phyloP scores from a whole-genome alignment of 352 stramenopile genomes.

The Globisporangium rhizosaccharum region DNA sequence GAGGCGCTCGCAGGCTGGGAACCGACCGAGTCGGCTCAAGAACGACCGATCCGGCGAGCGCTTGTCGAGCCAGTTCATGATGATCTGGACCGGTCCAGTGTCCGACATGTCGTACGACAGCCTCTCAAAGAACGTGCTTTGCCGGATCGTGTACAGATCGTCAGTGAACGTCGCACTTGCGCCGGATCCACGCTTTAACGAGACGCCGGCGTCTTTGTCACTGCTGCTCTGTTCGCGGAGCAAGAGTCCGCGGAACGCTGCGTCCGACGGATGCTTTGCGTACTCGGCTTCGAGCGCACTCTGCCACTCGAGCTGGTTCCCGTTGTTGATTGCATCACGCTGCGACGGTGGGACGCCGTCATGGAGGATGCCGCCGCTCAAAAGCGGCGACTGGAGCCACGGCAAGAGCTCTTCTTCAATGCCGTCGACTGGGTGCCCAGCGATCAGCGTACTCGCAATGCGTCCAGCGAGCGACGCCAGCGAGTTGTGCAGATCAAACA shows the following conservation, averaged over 20 bases:
- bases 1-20: slow-evolving; percentile 60
- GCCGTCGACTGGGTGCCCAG: slow-evolving; percentile 63
- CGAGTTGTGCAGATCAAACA: slow-evolving; percentile 78
- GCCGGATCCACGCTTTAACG: slow-evolving; percentile 2
- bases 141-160: slow-evolving; percentile 21
- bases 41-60: slow-evolving; percentile 70
- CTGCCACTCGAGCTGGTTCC: slow-evolving; percentile 7
- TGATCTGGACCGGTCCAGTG: slow-evolving; percentile 39
- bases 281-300: slow-evolving; percentile 12
- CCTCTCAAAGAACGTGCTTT: slow-evolving; percentile 47
- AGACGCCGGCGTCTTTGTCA: not conserved
- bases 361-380: slow-evolving; percentile 59
- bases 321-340: not conserved
- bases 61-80: slow-evolving; percentile 76
- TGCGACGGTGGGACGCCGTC: slow-evolving; percentile 1
- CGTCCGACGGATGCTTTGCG: slow-evolving; percentile 8
- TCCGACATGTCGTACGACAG: slow-evolving; percentile 63
- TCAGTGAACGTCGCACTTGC: not conserved
- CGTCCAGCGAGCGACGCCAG: slow-evolving; percentile 63
- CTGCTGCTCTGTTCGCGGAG: not conserved
- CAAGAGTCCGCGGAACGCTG: slow-evolving; percentile 4
- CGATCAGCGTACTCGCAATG: slow-evolving; percentile 67
- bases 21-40: slow-evolving; percentile 67
- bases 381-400: slow-evolving; percentile 76
- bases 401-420: slow-evolving; percentile 80